Conservation (phyloP, 768 basidiomycete species). For the Psilocybe cubensis region DNA sequence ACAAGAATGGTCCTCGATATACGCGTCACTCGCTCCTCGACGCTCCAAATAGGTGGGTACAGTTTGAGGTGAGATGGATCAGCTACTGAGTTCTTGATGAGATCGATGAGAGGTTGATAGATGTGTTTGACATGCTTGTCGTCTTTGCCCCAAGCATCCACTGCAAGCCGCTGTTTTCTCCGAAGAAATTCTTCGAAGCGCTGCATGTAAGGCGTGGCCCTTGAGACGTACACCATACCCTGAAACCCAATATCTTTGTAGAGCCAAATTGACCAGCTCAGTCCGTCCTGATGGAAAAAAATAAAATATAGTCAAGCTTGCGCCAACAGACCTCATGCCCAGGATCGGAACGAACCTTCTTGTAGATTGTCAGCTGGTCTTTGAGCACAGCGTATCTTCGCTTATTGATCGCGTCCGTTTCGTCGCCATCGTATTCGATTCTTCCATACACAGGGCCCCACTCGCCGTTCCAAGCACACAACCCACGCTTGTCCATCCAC, state of each 20-base stretch:
- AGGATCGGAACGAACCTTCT: constrained; percentile 42
- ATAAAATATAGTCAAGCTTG: background rate
- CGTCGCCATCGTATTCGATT: constrained; percentile 58
- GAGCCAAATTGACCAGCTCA: constrained; percentile 86
- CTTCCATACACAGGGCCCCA: constrained; percentile 85
- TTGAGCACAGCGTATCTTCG: constrained; percentile 64
- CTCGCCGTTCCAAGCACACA: constrained; percentile 84
- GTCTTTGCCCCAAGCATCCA: constrained; percentile 81
- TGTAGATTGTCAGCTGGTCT: constrained; percentile 76
- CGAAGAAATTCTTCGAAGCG: constrained; percentile 68
- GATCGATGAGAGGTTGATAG: constrained; percentile 69
- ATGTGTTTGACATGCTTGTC: constrained; percentile 56
- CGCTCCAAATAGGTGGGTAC: constrained; percentile 68
- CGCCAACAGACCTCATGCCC: background rate
- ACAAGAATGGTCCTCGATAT: constrained; percentile 72
- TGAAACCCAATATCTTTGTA: constrained; percentile 86
- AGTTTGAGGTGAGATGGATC: constrained; percentile 48
- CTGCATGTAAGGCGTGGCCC: constrained; percentile 70
- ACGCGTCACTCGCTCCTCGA: constrained; percentile 60
- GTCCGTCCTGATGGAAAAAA: constrained; percentile 54
- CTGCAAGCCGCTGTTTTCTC: constrained; percentile 76
- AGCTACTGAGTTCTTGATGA: constrained; percentile 56
- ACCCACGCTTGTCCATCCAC: constrained; percentile 69
- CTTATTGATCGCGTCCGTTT: constrained; percentile 71
- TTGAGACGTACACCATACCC: constrained; percentile 78